Evolutionary conservation across 2,329 filamentous ascomycete species (phyloP), one percentile per base, ranked within the genome.

Genomic region (Xylaria sp.): DNA sequence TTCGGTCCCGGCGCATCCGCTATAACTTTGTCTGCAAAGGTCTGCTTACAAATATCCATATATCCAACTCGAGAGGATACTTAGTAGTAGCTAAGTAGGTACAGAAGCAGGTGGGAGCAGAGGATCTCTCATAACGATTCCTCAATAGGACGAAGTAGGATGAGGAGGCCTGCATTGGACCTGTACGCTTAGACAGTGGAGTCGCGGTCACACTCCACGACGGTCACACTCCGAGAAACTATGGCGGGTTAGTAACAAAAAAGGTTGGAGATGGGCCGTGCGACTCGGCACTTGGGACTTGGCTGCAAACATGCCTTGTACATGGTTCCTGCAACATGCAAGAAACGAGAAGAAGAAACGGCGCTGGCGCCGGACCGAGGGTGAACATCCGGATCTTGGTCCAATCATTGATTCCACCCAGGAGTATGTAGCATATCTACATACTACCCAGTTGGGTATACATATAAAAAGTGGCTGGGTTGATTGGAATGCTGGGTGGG

Each of bases 121-220:
- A 62, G 49, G 43, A 39, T 59, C 57, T 48, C 51, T 61, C 31
- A 41, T 41, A 23, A 13, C 23, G 43, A 55, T 60, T 25, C 56
- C 41, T 65, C 51, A 46, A 64, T 52, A 43, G 49, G 49, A 59
- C 41, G 49, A 49, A 48, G 18, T 46, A 46, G 41, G 41, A 46
- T n/a, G 41, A n/a, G 41, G 41, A n/a, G 7, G 41, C 41, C 41
- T 46, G 41, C 41, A 65, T 28, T 51, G 48, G 66, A 41, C 31
- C 56, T 68, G 66, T 62, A 68, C 66, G 66, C 66, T 68, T 62
- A 66, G 66, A 57, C 66, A 41, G 56, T 36, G 56, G 56, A 58
- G 56, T 31, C 56, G 5, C 39, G 6, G 23, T 54, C 62, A 52
- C 57, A 25, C 43, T 41, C 48, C 33, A 36, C 33, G 33, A 36